Evolutionary conservation across 768 basidiomycete genomes (phyloP).

Genomic region (Auricularia auricula-judae): DNA sequence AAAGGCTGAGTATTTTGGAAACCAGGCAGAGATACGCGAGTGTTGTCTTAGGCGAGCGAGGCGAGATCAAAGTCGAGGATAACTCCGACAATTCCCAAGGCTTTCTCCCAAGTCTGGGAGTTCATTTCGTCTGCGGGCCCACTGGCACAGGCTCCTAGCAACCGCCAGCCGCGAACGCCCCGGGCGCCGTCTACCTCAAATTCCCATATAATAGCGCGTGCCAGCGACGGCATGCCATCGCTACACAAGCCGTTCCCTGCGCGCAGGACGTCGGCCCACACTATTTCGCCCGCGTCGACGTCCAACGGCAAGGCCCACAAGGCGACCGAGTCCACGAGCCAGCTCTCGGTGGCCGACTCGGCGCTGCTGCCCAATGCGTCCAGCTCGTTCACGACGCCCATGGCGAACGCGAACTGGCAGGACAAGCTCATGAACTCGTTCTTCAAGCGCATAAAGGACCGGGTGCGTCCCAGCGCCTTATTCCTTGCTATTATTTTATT

Average conservation of each 20-base stretch:
- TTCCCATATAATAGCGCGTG: background rate
- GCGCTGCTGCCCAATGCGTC: background rate
- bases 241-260: background rate
- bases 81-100: no score
- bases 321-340: background rate
- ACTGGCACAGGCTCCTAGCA: no score
- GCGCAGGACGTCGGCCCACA: background rate
- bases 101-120: no score
- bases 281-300: background rate
- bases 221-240: background rate
- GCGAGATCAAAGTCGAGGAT: no score
- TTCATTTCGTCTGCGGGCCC: no score
- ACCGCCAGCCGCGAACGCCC: no score
- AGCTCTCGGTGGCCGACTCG: background rate
- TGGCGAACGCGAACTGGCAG: background rate
- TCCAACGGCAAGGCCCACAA: background rate
- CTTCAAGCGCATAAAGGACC: background rate
- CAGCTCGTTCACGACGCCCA: background rate
- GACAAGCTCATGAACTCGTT: conserved; percentile 3
- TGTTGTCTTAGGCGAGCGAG: no score
- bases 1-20: no score
- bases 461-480: background rate
- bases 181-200: background rate
- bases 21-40: no score
- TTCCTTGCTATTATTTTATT: background rate